These are phyloP conservation scores for Coprinopsis sp. DNA, from an alignment of 768 basidiomycete species.

Conservation along the genomic window DNA sequence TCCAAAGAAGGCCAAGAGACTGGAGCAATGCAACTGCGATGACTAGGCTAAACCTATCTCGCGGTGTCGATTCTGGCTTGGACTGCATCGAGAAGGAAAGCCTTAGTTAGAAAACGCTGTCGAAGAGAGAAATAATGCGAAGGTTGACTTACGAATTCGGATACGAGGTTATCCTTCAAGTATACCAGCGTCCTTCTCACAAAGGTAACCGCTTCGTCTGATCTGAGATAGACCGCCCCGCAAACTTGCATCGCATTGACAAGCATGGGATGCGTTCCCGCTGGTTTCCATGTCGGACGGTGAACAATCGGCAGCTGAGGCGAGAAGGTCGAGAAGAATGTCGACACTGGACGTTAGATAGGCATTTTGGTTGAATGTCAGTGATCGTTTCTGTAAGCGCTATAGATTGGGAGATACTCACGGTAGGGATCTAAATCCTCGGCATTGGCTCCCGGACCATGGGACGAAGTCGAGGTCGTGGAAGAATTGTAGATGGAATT, in stretches of 20 bases:
- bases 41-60: constrained; percentile 39
- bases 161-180: constrained; percentile 44
- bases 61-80: constrained; percentile 29
- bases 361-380: too few species aligned
- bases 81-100: too few species aligned
- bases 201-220: constrained; percentile 42
- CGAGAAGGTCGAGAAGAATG: constrained; percentile 52
- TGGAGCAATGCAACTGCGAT: constrained; percentile 49
- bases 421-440: constrained; percentile 55
- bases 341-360: constrained; percentile 32
- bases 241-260: constrained; percentile 56
- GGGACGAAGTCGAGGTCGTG: constrained; percentile 28
- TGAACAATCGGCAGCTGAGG: constrained; percentile 55
- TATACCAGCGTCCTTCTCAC: constrained; percentile 40
- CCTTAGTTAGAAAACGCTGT: constrained; percentile 8
- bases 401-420: too few species aligned
- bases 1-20: constrained; percentile 54
- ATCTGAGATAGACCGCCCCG: constrained; percentile 56
- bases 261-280: constrained; percentile 45
- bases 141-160: constrained; percentile 48
- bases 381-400: too few species aligned
- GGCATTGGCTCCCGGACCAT: constrained; percentile 26
- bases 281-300: constrained; percentile 46
- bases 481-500: constrained; percentile 13
- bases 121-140: constrained; percentile 9